Conservation (phyloP, 2,329 filamentous ascomycete species). For the Phaeosphaeria sp. region DNA sequence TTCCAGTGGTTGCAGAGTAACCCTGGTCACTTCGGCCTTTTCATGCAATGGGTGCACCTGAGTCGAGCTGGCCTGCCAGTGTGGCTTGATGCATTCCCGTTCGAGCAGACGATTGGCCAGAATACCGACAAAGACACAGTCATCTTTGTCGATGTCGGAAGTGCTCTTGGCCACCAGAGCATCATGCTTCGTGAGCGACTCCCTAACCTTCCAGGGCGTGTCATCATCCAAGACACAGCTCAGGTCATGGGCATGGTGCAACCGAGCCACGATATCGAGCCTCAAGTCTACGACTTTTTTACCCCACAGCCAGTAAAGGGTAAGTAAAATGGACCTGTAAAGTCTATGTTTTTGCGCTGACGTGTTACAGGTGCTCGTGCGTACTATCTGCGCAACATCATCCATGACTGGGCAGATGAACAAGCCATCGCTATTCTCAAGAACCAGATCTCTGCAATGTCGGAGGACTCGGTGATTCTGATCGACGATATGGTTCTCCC, state of each 20-base stretch:
- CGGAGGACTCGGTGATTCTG: constrained; percentile 46
- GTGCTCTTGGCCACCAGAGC: constrained; percentile 51
- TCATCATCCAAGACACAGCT: constrained; percentile 53
- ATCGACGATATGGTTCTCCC: constrained; percentile 54
- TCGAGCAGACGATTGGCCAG: not conserved
- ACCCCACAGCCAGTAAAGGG: constrained; percentile 34
- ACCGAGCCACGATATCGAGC: constrained; percentile 36
- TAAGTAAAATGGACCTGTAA: not conserved
- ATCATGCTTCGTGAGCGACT: constrained; percentile 40
- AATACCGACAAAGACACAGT: constrained; percentile 1
- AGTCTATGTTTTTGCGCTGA: not conserved
- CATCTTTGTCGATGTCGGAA: constrained; percentile 53
- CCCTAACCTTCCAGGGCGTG: constrained; percentile 40
- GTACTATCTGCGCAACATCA: constrained; percentile 50
- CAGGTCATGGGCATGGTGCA: constrained; percentile 32
- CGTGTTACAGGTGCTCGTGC: constrained; percentile 30
- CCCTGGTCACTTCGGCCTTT: not conserved
- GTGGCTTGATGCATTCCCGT: not conserved
- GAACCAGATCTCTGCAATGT: constrained; percentile 44
- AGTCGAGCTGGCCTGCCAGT: not conserved
- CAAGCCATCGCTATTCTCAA: constrained; percentile 43
- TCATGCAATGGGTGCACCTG: not conserved
- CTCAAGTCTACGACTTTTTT: constrained; percentile 36
- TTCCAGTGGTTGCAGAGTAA: not conserved
- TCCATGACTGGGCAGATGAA: constrained; percentile 51